Conservation (phyloP, 768 basidiomycete genomes). For the Tylopilus balloui region DNA sequence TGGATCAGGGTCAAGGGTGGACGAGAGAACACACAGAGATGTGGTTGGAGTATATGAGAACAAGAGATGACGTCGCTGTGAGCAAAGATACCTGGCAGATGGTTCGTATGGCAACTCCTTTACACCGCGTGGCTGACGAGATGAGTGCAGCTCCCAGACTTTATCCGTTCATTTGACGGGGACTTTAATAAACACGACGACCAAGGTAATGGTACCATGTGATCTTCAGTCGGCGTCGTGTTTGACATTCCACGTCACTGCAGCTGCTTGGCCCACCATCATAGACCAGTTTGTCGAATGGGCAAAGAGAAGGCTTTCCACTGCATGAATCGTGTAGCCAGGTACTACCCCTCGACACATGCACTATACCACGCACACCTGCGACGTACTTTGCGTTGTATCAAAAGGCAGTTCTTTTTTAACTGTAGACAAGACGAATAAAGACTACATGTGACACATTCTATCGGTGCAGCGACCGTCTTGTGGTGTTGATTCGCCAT, state of each 20-base stretch:
- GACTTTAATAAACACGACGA: constrained; percentile 69
- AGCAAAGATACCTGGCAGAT: constrained; percentile 89
- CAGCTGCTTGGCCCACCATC: constrained; percentile 83
- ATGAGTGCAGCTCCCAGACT: constrained; percentile 64
- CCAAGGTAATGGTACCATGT: constrained; percentile 50
- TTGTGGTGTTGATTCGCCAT: constrained; percentile 9
- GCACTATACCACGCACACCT: constrained; percentile 8
- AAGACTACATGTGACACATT: background rate
- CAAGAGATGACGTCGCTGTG: constrained; percentile 67
- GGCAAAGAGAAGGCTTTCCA: constrained; percentile 39
- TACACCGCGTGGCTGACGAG: constrained; percentile 3
- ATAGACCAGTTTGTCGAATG: constrained; percentile 82
- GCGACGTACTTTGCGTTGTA: background rate
- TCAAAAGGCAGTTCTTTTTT: background rate
- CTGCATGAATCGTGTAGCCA: constrained; percentile 3
- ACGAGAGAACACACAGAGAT: constrained; percentile 53
- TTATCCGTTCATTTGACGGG: constrained; percentile 69
- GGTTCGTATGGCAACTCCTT: constrained; percentile 42
- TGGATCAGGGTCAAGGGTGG: constrained; percentile 50
- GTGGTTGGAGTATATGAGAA: constrained; percentile 76
- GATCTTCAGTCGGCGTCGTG: background rate
- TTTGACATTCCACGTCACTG: constrained; percentile 8
- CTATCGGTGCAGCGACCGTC: background rate
- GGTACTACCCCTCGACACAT: background rate
- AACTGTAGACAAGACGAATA: constrained; percentile 9